phyloP scores from a whole-genome alignment of 1,139 yeast genomes.

The Taphrina pruni region DNA sequence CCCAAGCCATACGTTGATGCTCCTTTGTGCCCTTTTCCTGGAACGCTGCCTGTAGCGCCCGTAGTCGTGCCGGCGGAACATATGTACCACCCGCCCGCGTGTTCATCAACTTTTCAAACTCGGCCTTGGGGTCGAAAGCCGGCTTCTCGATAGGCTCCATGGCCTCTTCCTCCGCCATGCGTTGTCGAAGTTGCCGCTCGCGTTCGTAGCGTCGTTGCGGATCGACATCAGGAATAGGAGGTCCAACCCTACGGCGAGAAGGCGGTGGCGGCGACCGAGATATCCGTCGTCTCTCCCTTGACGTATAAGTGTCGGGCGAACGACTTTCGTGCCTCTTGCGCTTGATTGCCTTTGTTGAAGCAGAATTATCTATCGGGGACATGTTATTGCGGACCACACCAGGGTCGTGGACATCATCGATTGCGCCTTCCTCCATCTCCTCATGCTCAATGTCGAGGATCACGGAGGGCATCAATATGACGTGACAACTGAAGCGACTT shows the following conservation, averaged over 20 bases:
- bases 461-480: background rate
- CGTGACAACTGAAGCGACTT: too few species aligned
- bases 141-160: slow-evolving; percentile 41
- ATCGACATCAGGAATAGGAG: slow-evolving; percentile 48
- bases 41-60: slow-evolving; percentile 56
- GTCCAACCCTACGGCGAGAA: slow-evolving; percentile 1
- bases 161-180: slow-evolving; percentile 43
- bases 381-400: background rate
- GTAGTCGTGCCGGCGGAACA: slow-evolving; percentile 61
- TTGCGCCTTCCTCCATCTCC: slow-evolving; percentile 7
- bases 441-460: background rate
- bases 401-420: background rate
- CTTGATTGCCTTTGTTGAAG: background rate
- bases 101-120: slow-evolving; percentile 54
- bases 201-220: slow-evolving; percentile 49
- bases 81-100: slow-evolving; percentile 58
- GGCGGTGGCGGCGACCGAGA: slow-evolving; percentile 17
- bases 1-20: slow-evolving; percentile 65
- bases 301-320: background rate
- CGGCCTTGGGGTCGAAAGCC: slow-evolving; percentile 51
- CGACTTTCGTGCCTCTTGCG: slow-evolving; percentile 15
- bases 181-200: slow-evolving; percentile 48
- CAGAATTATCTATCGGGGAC: background rate
- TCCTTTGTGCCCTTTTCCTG: slow-evolving; percentile 52
- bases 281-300: background rate